Evolutionary conservation across 805 yeast genomes (phyloP), one percentile per base, ranked within the genome.

Genomic region (Nakazawaea molendinolei): DNA sequence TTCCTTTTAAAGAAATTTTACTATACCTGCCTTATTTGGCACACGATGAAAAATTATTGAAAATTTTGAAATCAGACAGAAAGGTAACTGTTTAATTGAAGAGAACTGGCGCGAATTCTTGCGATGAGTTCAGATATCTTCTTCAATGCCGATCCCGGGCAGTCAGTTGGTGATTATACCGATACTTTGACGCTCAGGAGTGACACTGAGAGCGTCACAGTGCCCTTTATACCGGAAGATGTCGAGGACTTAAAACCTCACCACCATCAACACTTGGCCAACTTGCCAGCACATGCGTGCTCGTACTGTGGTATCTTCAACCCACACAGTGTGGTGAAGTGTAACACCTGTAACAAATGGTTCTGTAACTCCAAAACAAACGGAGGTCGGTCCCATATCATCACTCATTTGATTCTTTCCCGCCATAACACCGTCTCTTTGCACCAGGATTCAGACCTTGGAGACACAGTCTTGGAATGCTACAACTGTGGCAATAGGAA

Each of bases 381-480:
- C 33, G 58, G 74, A 9, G 60, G 72, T 8, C 74, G 83, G 12
- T 82, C 95, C 1, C 97, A 89, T 55, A 84, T 89, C 12, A 77
- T 89, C 14, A 83, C 84, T 13, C 97, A 89, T 57, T 60, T 87
- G 53, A 94, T 86, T 20, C 61, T 84, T 46, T 73, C 95, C 1
- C 75, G 79, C 43, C 97, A 89, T 54, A 77, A 79, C 48, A 64
- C 53, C 21, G 86, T 89, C 3, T 67, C 81, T 2, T 67, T 86
- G 31, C 95, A 87, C 54, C 78, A 78, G 24, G 82, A 81, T 18
- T 79, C 89, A 2, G 87, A 84, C 42, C 63, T 87, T 18, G 96
- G 96, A n/a, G 95, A 83, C 36, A 80, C 89, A 5, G 69, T 77
- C 2, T 61, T 89, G 40, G 97, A 89, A 55, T 89, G 97, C 61